phyloP scores from a whole-genome alignment of 352 stramenopile species.

The Phytophthora citrophthora region DNA sequence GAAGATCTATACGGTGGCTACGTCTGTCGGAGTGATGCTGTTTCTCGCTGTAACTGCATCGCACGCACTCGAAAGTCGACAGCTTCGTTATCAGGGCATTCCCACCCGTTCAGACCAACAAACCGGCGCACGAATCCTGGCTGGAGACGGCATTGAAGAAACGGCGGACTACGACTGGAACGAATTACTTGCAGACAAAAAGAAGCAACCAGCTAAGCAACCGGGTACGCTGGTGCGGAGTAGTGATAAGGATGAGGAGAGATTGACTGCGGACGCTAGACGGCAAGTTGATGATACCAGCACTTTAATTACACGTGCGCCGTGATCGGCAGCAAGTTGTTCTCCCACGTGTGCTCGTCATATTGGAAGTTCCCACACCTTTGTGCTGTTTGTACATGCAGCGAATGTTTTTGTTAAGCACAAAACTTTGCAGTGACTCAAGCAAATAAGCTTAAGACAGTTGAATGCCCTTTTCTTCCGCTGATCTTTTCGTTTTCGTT shows the following conservation, averaged over 20 bases:
- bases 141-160: constrained; percentile 15
- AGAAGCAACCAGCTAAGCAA: not conserved
- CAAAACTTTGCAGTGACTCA: constrained; percentile 3
- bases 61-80: not conserved
- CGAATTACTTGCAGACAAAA: constrained; percentile 9
- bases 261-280: not conserved
- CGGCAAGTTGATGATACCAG: too few species aligned
- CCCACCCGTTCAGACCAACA: not conserved
- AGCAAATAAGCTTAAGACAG: constrained; percentile 7
- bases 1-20: constrained; percentile 11
- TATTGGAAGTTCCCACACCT: too few species aligned
- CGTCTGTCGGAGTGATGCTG: not conserved
- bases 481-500: not conserved
- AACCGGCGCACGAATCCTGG: constrained; percentile 8
- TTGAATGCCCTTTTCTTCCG: not conserved
- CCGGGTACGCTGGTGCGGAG: too few species aligned
- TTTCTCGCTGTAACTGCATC: not conserved
- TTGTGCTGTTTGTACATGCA: too few species aligned
- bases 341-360: too few species aligned
- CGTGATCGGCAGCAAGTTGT: too few species aligned
- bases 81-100: too few species aligned
- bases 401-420: too few species aligned
- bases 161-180: constrained; percentile 11
- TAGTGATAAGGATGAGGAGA: not conserved
- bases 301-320: too few species aligned